Percentiles rank a stretch among this genome's conserved stretches.
Conservation (phyloP, 2,329 filamentous ascomycete species). For the Neonectria hederae region DNA sequence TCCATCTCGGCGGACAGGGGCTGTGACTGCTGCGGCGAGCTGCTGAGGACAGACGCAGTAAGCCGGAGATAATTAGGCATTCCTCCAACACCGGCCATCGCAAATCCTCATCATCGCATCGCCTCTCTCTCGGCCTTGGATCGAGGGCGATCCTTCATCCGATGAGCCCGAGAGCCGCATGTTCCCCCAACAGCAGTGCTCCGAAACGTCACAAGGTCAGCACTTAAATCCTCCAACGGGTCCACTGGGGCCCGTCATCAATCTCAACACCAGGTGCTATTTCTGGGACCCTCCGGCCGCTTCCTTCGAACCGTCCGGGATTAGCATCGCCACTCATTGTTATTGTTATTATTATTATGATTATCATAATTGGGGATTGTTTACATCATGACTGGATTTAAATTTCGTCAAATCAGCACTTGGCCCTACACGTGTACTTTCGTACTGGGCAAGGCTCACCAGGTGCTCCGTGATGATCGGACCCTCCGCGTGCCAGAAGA, state of each 20-base stretch:
- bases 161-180: slow-evolving; percentile 17
- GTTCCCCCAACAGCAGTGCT: slow-evolving; percentile 1
- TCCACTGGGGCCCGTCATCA: slow-evolving; percentile 22
- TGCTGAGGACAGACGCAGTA: slow-evolving; percentile 16
- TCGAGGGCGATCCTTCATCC: slow-evolving; percentile 20
- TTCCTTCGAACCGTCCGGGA: slow-evolving; percentile 1
- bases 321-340: slow-evolving; percentile 13
- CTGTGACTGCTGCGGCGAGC: neutral
- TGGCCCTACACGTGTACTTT: slow-evolving; percentile 11
- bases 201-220: slow-evolving; percentile 34
- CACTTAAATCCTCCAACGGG: slow-evolving; percentile 38
- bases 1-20: neutral
- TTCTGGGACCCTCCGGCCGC: slow-evolving; percentile 12
- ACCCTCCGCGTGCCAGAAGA: slow-evolving; percentile 4
- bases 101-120: neutral
- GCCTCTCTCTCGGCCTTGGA: slow-evolving; percentile 18
- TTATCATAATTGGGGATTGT: neutral
- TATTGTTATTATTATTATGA: neutral
- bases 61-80: slow-evolving; percentile 1
- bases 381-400: neutral
- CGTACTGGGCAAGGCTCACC: neutral
- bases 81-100: slow-evolving; percentile 4
- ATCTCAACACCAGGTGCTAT: slow-evolving; percentile 27
- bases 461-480: neutral
- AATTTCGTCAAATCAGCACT: slow-evolving; percentile 9